These are phyloP conservation scores for Trichophyton benhamiae DNA, from an alignment of 2,329 filamentous ascomycete species.

Conservation along the genomic window DNA sequence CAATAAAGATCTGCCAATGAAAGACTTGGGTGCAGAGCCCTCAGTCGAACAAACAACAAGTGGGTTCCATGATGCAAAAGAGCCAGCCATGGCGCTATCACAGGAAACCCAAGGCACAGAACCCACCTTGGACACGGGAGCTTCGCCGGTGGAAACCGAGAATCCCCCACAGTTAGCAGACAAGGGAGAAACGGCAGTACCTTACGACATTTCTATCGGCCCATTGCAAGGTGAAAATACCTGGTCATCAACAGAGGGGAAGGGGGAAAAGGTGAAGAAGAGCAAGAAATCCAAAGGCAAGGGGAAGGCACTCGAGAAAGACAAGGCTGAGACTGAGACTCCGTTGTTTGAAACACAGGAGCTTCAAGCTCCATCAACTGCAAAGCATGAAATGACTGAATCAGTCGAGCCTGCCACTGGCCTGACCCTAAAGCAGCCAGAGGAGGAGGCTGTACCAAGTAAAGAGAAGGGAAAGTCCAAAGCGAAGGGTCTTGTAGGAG, in stretches of 20 bases:
- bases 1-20: neutral
- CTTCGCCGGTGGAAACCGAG: neutral
- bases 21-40: neutral
- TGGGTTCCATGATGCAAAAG: neutral
- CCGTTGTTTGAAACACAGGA: neutral
- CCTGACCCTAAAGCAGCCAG: neutral
- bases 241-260: neutral
- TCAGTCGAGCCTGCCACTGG: neutral
- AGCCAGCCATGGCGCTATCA: neutral
- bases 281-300: slow-evolving; percentile 7
- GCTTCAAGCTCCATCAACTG: neutral
- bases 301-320: neutral
- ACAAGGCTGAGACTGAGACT: neutral
- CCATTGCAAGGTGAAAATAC: neutral
- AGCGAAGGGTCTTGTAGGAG: neutral
- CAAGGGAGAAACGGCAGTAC: neutral
- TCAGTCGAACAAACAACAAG: neutral
- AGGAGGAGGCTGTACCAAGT: neutral
- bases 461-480: slow-evolving; percentile 3
- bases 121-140: neutral
- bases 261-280: slow-evolving; percentile 10
- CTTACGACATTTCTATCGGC: neutral
- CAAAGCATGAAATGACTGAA: neutral
- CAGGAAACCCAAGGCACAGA: neutral
- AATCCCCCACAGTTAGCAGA: neutral